These are phyloP conservation scores for Xylariaceae sp. DNA, from an alignment of 2,329 filamentous ascomycete species.

Conservation along the genomic window DNA sequence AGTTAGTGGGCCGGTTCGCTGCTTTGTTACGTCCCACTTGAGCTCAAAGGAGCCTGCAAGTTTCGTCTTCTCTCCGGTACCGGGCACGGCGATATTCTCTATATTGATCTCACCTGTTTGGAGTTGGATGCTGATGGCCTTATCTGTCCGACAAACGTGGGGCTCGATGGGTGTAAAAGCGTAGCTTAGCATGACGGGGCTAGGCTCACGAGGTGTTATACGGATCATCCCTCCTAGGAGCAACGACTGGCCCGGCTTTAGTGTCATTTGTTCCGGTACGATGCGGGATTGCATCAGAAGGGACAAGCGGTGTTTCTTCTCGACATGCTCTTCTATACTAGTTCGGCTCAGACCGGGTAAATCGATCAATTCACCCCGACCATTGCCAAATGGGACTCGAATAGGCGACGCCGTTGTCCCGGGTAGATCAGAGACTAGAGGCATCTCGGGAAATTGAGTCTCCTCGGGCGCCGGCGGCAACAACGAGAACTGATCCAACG, in stretches of 20 bases:
- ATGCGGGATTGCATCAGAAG: constrained; percentile 76
- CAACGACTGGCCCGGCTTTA: constrained; percentile 74
- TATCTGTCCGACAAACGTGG: constrained; percentile 74
- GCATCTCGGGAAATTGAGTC: constrained; percentile 74
- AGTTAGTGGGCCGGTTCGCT: constrained; percentile 68
- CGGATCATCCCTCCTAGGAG: constrained; percentile 81
- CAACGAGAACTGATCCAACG: constrained; percentile 46
- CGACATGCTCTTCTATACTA: constrained; percentile 65
- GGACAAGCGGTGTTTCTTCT: constrained; percentile 56
- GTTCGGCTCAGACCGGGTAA: constrained; percentile 78
- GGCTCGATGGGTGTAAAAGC: constrained; percentile 74
- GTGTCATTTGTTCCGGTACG: constrained; percentile 63
- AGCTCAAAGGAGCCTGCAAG: constrained; percentile 72
- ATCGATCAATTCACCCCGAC: constrained; percentile 87
- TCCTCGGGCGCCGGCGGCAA: constrained; percentile 72
- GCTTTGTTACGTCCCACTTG: constrained; percentile 75
- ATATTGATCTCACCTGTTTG: constrained; percentile 56
- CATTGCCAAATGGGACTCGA: constrained; percentile 79
- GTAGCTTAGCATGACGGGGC: constrained; percentile 69
- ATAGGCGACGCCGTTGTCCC: constrained; percentile 96
- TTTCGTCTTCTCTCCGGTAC: constrained; percentile 51
- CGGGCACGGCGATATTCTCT: constrained; percentile 57
- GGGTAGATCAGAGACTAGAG: constrained; percentile 76
- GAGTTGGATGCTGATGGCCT: constrained; percentile 68
- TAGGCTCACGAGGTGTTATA: constrained; percentile 67